phyloP scores from a whole-genome alignment of 2,329 filamentous ascomycete genomes.

The Westerdykella sp. region DNA sequence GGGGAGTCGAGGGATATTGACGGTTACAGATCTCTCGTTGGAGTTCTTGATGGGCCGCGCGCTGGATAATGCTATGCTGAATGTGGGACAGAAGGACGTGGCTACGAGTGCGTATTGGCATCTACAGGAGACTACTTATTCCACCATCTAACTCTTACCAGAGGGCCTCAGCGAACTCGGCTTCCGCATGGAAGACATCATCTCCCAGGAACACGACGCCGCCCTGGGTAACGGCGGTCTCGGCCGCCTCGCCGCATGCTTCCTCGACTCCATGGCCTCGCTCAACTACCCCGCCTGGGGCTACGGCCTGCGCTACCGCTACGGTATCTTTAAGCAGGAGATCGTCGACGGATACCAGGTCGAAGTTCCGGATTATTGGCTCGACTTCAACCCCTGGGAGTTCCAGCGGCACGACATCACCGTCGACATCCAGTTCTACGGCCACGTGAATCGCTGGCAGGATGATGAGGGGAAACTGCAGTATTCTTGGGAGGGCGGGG shows the following conservation, averaged over 20 bases:
- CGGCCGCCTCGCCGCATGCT: constrained; percentile 89
- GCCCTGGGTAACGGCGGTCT: constrained; percentile 94
- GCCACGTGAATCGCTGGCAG: constrained; percentile 64
- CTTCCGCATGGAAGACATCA: constrained; percentile 94
- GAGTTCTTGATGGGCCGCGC: constrained; percentile 97
- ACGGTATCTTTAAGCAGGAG: constrained; percentile 97
- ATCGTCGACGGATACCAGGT: constrained; percentile 98
- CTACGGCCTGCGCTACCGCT: constrained; percentile 90
- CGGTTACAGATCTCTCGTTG: constrained; percentile 66
- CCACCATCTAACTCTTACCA: constrained; percentile 35
- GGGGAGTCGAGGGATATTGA: constrained; percentile 8
- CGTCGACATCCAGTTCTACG: constrained; percentile 96
- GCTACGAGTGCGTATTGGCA: constrained; percentile 60
- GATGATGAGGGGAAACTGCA: constrained; percentile 71
- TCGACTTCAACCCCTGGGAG: constrained; percentile 99
- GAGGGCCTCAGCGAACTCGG: constrained; percentile 83
- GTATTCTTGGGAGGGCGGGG: constrained; percentile 82
- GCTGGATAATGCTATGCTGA: constrained; percentile 97
- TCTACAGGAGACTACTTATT: neutral
- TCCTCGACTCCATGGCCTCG: constrained; percentile 91
- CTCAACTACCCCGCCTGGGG: constrained; percentile 97
- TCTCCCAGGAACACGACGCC: constrained; percentile 91
- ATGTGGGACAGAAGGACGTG: constrained; percentile 78
- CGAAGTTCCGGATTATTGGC: constrained; percentile 97
- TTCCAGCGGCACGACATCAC: constrained; percentile 93